Evolutionary conservation across 2,329 filamentous ascomycete genomes (phyloP).

Genomic region (Aspergillus luchuensis): DNA sequence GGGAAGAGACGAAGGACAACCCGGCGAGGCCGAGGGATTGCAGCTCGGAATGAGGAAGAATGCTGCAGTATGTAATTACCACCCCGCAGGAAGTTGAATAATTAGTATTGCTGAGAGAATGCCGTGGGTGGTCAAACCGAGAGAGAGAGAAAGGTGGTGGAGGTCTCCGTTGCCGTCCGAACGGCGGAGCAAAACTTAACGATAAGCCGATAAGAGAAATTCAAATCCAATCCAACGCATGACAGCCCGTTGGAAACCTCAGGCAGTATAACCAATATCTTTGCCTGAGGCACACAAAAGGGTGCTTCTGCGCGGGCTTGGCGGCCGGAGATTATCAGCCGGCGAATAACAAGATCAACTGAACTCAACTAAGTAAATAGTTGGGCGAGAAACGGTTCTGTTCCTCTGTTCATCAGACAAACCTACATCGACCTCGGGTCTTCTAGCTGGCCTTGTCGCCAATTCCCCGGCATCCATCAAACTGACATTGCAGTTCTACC

Average conservation of each 20-base stretch:
- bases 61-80: not conserved
- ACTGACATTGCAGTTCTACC: not conserved
- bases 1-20: not conserved
- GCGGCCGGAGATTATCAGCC: conserved; percentile 3
- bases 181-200: not conserved
- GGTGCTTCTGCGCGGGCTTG: not conserved
- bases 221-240: not conserved
- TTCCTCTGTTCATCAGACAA: not conserved
- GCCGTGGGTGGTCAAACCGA: not conserved
- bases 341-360: not conserved
- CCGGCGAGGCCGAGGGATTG: not conserved
- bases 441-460: not conserved
- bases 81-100: not conserved
- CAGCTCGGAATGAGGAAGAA: not conserved
- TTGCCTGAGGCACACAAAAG: not conserved
- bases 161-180: not conserved
- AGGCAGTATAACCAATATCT: not conserved
- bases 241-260: not conserved
- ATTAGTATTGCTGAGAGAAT: not conserved
- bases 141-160: too few relatives aligned
- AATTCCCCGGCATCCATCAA: not conserved
- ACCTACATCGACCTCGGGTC: not conserved
- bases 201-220: conserved; percentile 3
- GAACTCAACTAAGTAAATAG: not conserved
- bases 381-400: not conserved